Base-by-base conservation (phyloP, 2,329 filamentous ascomycete species). In the Colletotrichum cereale region DNA sequence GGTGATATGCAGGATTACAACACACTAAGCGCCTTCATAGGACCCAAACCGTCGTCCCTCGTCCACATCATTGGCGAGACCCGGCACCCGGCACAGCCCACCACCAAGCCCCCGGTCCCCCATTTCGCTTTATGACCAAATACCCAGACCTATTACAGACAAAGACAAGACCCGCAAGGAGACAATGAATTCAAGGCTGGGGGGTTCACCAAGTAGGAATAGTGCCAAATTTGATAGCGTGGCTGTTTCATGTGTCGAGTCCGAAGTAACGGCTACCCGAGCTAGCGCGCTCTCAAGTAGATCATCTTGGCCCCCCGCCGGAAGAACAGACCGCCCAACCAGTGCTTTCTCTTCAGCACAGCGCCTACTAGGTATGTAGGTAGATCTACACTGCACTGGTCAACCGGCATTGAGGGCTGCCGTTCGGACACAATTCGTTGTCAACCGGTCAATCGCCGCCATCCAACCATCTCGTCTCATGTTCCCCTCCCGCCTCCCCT, bases 181-280 rank as follows among this genome's bases (percentile, higher is more conserved):
- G 16, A 8, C 57, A 48, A 12, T 12, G 26, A 47, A 44, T 18
- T 21, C 26, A 10, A 31, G 38, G 26, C 16, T 14, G 16, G 16
- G 8, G 26, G 18, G 5, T 5, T 29, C 21, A 50, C 57, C 50
- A 36, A 57, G 52, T 42, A 44, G 67, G 48, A 47, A 29, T 47
- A 48, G 57, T 26, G 63, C 48, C 52, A 67, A 67, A 67, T 38
- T 58, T 57, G 67, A 11, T 36, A 29, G 47, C 63, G 64, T 66
- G 42, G 42, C 34, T 67, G 67, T 71, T 71, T 71, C 64, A 67
- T 62, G 53, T 71, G 63, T 71, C 56, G 67, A 71, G 48, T 50
- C 12, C 38, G 24, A 62, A 34, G 63, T 62, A 62, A 67, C 64
- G 64, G 57, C 62, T 57, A 62, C 64, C 64, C 67, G 57, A 71